These are phyloP conservation scores for Phialophora tarda DNA, from an alignment of 2,329 filamentous ascomycete genomes.

Conservation along the genomic window DNA sequence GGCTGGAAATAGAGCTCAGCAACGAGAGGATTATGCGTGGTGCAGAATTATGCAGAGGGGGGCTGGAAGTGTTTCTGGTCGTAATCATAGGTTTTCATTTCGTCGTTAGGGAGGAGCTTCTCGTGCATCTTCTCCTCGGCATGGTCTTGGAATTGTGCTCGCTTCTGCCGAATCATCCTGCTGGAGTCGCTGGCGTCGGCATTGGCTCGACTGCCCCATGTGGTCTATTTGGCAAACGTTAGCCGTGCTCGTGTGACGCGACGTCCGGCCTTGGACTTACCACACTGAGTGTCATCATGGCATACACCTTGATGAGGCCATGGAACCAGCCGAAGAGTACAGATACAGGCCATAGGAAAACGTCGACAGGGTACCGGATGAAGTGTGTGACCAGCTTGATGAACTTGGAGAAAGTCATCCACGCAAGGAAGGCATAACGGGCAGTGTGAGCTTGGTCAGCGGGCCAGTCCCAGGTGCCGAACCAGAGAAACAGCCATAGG, in stretches of 20 bases:
- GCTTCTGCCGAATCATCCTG: slow-evolving; percentile 59
- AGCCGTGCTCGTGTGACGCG: slow-evolving; percentile 16
- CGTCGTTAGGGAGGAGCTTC: slow-evolving; percentile 33
- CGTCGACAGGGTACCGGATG: slow-evolving; percentile 78
- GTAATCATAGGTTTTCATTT: slow-evolving; percentile 32
- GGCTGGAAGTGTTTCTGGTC: slow-evolving; percentile 33
- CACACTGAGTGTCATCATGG: slow-evolving; percentile 79
- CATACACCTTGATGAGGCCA: slow-evolving; percentile 88
- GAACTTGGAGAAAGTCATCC: slow-evolving; percentile 88
- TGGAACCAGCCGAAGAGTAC: slow-evolving; percentile 92
- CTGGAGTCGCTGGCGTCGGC: slow-evolving; percentile 82
- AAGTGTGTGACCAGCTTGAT: slow-evolving; percentile 90
- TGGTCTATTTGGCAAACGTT: slow-evolving; percentile 66
- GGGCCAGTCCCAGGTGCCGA: slow-evolving; percentile 69
- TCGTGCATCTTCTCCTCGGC: slow-evolving; percentile 31
- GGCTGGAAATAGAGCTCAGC: background rate
- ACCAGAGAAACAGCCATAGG: slow-evolving; percentile 71
- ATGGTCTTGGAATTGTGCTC: slow-evolving; percentile 21
- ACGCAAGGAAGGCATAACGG: slow-evolving; percentile 68
- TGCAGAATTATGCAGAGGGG: slow-evolving; percentile 25
- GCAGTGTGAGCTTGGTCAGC: slow-evolving; percentile 59
- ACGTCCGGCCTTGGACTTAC: slow-evolving; percentile 59
- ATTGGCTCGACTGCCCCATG: slow-evolving; percentile 92
- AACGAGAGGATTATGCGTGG: slow-evolving; percentile 7
- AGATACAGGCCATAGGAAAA: slow-evolving; percentile 81